Evolutionary conservation across 2,329 filamentous ascomycete genomes (phyloP), one percentile per base, ranked within the genome.

Genomic region (Pseudogymnoascus sp.): DNA sequence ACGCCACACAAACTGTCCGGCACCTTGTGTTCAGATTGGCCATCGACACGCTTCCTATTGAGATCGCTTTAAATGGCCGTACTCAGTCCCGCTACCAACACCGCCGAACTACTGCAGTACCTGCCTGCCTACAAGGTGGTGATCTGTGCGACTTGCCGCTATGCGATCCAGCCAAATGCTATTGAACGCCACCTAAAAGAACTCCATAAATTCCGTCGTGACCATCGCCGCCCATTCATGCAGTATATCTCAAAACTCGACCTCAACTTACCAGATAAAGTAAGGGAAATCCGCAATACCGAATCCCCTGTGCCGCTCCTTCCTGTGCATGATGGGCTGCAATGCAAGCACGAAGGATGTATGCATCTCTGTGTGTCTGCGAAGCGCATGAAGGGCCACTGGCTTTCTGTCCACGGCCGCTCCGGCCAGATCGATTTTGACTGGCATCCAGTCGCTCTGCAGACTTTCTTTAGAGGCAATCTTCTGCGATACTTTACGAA

Each of bases 331-430:
- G 63, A 69, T 25, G 72, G 72, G 2, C 43, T 70, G 23, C 43
- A 35, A 43, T 73, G 71, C 65, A 55, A 33, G 28, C 66, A 65
- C 25, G 8, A 64, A 1, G 64, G 65, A 7, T 75, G 73, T 49
- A 16, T 49, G 6, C 69, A 74, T 64, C 66, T 74, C 2, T 73
- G 72, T 60, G 62, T 69, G 1, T 69, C 72, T 0, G 65, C 49
- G n/a, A 75, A 75, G 64, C 67, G 73, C 5, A 75, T 74, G 72
- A 71, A 71, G 60, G 65, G 63, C 23, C 72, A 75, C 60, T 73
- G 71, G 71, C 21, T 66, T 3, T 63, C 68, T 16, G 55, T 60
- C 3, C 72, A 72, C 61, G 63, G 64, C 7, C 25, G 61, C 28
- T 60, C 64, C 4, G 68, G 67, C 0, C 23, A 60, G 5, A 35